Evolutionary conservation across 139 green algal genomes (phyloP), one percentile per base, ranked within the genome.

Genomic region (Micromonas commoda): DNA sequence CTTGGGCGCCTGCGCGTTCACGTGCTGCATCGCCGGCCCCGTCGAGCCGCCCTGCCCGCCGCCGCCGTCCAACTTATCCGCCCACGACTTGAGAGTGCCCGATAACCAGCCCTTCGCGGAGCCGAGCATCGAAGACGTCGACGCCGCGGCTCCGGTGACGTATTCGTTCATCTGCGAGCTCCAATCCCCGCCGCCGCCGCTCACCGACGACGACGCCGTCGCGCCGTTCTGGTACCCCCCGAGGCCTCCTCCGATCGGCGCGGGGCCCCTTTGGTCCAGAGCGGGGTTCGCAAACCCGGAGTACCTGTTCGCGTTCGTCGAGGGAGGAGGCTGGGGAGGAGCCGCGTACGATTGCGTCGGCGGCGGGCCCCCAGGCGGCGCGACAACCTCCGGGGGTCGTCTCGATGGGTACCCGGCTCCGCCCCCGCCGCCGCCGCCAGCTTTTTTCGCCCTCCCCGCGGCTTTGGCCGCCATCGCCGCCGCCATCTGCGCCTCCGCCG

Each of bases 21-120:
- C n/a, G n/a, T n/a, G n/a, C n/a, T n/a, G n/a, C n/a, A n/a, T n/a
- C n/a, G n/a, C n/a, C n/a, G n/a, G n/a, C n/a, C n/a, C n/a, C n/a
- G n/a, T n/a, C n/a, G n/a, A n/a, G n/a, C n/a, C n/a, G n/a, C n/a
- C n/a, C n/a, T n/a, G n/a, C n/a, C n/a, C 24, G 26, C 16, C 20
- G 24, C 4, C 4, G 64, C 28, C 28, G 26, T 75, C 38, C 26
- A 75, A 26, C 19, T 26, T 75, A 23, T 38, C 68, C 21, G 37
- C 38, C 68, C 31, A 75, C 0, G 23, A 21, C 2, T 60, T 61
- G 0, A 75, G 37, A 23, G 21, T 63, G 5, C 68, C 68, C n/a
- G 37, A 63, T 29, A 75, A 31, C 68, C 68, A 75, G 3, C 68
- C 68, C 29, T 61, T 75, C 45, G 45, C 45, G 45, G 9, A 16